A percentile compares a stretch with the other conserved stretches of the same genome.
Evolutionary conservation across 2,329 filamentous ascomycete genomes (phyloP).

Genomic region (Dendrostoma leiphaemia): DNA sequence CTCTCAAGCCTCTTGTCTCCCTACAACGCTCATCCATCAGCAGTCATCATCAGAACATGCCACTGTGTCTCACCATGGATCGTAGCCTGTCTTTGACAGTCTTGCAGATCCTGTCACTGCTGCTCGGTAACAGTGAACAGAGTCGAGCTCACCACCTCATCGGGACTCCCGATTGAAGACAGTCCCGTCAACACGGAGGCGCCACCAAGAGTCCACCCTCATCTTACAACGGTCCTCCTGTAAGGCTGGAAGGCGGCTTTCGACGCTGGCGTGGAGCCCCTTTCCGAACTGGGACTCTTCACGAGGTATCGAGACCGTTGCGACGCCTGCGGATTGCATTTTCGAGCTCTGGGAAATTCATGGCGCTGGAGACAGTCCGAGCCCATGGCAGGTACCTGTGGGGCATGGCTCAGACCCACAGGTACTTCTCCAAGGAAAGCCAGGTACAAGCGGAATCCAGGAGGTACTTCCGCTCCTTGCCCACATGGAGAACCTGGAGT

Average conservation of each 20-base stretch:
- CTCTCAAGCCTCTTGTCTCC: no score
- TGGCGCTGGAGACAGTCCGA: no score
- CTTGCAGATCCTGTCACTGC: not conserved
- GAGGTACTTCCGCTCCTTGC: conserved; percentile 7
- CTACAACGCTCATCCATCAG: no score
- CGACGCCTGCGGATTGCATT: not conserved
- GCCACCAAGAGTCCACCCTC: conserved; percentile 8
- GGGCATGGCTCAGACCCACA: conserved; percentile 14
- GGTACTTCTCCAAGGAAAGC: conserved; percentile 7
- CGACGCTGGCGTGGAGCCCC: not conserved
- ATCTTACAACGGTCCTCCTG: conserved; percentile 1
- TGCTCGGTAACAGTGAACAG: not conserved
- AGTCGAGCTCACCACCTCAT: not conserved
- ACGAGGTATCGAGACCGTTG: conserved; percentile 5
- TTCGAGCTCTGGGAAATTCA: not conserved
- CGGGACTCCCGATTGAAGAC: not conserved
- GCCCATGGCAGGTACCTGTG: conserved; percentile 2
- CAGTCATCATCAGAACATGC: not conserved
- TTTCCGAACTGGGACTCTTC: not conserved
- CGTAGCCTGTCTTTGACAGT: no score
- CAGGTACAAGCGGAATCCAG: conserved; percentile 12
- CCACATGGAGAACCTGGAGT: conserved; percentile 18
- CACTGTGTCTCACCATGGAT: not conserved
- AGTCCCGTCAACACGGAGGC: not conserved
- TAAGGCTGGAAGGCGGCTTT: not conserved